These are phyloP conservation scores for Aspergillus sp. DNA, from an alignment of 2,329 filamentous ascomycete genomes.

Conservation along the genomic window DNA sequence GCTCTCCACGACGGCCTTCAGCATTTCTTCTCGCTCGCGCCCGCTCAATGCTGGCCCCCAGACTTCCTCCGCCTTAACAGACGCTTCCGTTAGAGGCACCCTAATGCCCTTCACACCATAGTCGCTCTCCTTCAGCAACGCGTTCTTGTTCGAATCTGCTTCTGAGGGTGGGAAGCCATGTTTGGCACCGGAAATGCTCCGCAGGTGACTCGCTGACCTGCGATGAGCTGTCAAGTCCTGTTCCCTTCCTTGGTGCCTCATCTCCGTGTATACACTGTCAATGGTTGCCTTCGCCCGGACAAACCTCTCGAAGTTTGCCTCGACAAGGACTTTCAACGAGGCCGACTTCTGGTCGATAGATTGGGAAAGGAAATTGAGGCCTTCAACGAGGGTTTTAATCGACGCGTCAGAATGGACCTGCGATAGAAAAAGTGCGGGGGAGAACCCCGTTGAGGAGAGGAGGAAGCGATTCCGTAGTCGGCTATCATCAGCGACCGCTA, in stretches of 20 bases:
- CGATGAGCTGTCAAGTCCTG: slow-evolving; percentile 54
- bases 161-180: slow-evolving; percentile 40
- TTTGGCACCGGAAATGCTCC: slow-evolving; percentile 51
- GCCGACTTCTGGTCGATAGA: slow-evolving; percentile 98
- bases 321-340: slow-evolving; percentile 91
- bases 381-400: slow-evolving; percentile 75
- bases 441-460: slow-evolving; percentile 93
- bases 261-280: slow-evolving; percentile 97
- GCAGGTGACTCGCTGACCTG: slow-evolving; percentile 61
- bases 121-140: slow-evolving; percentile 86
- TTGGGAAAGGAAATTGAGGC: slow-evolving; percentile 79
- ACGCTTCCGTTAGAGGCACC: slow-evolving; percentile 80
- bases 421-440: slow-evolving; percentile 84
- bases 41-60: slow-evolving; percentile 94
- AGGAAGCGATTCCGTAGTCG: slow-evolving; percentile 86
- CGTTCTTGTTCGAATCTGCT: slow-evolving; percentile 76
- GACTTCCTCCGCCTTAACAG: slow-evolving; percentile 92
- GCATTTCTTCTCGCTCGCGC: slow-evolving; percentile 82
- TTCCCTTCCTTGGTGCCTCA: slow-evolving; percentile 70
- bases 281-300: slow-evolving; percentile 97
- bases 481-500: slow-evolving; percentile 81
- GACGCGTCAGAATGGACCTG: slow-evolving; percentile 86
- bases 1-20: slow-evolving; percentile 74
- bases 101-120: slow-evolving; percentile 89
- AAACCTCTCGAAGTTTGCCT: slow-evolving; percentile 98